Percentiles rank a stretch among this genome's conserved stretches.
These are phyloP conservation scores for Sporothrix phasma DNA, from an alignment of 2,329 filamentous ascomycete genomes.

Conservation along the genomic window DNA sequence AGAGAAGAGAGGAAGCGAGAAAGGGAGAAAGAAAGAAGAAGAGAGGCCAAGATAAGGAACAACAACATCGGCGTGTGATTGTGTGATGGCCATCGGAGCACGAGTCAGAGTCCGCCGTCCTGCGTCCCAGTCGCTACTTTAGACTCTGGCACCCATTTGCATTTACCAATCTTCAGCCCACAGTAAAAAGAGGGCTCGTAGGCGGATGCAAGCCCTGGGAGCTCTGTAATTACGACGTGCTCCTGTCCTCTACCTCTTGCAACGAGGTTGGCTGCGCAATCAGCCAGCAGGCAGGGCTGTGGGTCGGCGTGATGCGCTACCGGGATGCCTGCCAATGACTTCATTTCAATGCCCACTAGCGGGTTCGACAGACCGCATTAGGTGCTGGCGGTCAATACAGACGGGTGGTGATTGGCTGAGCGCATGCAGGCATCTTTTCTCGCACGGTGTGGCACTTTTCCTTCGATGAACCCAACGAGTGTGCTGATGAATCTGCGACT, in stretches of 20 bases:
- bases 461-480: neutral
- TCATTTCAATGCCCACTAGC: neutral
- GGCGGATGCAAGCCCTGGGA: no score
- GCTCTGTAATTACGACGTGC: neutral
- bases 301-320: neutral
- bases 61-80: neutral
- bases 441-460: neutral
- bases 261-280: no score
- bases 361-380: neutral
- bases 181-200: neutral
- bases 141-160: neutral
- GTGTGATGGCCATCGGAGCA: neutral
- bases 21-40: neutral
- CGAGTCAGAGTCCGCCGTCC: neutral
- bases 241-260: no score
- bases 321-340: neutral
- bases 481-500: neutral
- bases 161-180: neutral
- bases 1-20: no score
- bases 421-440: neutral
- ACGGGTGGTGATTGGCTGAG: neutral
- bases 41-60: neutral
- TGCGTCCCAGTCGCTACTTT: neutral
- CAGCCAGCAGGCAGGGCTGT: neutral
- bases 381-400: neutral